These are phyloP conservation scores for Pleurotus cornucopiae DNA, from an alignment of 768 basidiomycete genomes.

Conservation along the genomic window DNA sequence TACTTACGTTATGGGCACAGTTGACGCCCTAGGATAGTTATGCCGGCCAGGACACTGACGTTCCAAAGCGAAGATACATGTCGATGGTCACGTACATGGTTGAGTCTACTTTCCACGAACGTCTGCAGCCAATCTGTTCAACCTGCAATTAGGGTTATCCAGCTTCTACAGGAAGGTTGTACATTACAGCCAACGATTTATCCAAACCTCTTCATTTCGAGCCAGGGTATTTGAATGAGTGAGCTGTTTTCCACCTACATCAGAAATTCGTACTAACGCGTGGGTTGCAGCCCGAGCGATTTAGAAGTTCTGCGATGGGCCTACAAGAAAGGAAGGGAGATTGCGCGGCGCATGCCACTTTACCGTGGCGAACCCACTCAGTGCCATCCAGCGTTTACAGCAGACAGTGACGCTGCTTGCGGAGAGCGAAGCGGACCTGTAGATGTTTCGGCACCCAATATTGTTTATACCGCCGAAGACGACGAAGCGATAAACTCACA, in stretches of 20 bases:
- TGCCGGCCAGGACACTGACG: neutral
- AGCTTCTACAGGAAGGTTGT: conserved; percentile 40
- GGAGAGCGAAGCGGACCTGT: conserved; percentile 3
- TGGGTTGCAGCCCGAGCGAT: conserved; percentile 33
- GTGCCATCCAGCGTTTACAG: neutral
- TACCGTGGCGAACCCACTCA: neutral
- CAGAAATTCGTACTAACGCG: neutral
- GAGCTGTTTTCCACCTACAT: conserved; percentile 12
- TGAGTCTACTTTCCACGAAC: too few species aligned
- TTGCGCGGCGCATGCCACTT: conserved; percentile 39
- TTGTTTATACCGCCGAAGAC: neutral
- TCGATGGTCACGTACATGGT: neutral
- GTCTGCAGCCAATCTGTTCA: too few species aligned
- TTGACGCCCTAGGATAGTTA: neutral
- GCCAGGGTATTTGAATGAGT: conserved; percentile 43
- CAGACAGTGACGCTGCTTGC: neutral
- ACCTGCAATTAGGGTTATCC: conserved; percentile 36
- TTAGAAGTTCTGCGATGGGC: conserved; percentile 41
- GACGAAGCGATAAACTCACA: conserved; percentile 1
- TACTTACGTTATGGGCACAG: too few species aligned
- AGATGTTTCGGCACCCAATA: conserved; percentile 1
- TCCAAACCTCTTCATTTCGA: conserved; percentile 41
- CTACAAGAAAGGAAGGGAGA: conserved; percentile 54
- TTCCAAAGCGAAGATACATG: neutral
- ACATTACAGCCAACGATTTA: conserved; percentile 40